These are phyloP conservation scores for Nothopassalora personata DNA, from an alignment of 2,329 filamentous ascomycete genomes.

Conservation along the genomic window DNA sequence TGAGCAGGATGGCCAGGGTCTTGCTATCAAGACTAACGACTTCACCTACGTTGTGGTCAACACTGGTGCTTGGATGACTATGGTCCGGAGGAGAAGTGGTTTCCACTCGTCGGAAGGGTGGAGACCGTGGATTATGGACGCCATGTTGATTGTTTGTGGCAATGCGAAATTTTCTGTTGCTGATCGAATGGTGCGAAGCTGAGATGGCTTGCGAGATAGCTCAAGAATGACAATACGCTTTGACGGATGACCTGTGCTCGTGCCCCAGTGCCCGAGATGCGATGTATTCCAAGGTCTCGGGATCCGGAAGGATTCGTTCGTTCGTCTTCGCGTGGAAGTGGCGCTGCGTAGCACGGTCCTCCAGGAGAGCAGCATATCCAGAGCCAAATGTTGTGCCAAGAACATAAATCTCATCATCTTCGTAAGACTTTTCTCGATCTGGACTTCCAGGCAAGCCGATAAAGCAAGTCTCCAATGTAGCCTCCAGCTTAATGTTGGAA, in stretches of 20 bases:
- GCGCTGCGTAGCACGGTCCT: not conserved
- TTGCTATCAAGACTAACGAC: too few species aligned
- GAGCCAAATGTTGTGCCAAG: not conserved
- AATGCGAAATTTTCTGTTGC: too few species aligned
- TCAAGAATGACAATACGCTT: not conserved
- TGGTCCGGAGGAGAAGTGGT: too few species aligned
- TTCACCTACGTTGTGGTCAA: too few species aligned
- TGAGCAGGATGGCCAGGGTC: too few species aligned
- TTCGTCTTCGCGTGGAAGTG: not conserved
- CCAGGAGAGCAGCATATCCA: not conserved
- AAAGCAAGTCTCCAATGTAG: not conserved
- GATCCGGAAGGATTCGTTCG: not conserved
- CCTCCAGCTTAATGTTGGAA: not conserved
- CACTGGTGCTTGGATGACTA: too few species aligned
- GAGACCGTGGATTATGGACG: too few species aligned
- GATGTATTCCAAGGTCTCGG: not conserved
- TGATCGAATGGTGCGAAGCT: too few species aligned
- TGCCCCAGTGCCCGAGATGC: not conserved
- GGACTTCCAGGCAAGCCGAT: not conserved
- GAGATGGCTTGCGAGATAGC: too few species aligned
- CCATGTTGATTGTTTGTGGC: too few species aligned
- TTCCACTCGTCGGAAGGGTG: too few species aligned
- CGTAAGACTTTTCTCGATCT: not conserved
- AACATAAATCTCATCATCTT: not conserved
- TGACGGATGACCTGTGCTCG: not conserved